phyloP scores from a whole-genome alignment of 208 protist species.

The Histomonas meleagridis region DNA sequence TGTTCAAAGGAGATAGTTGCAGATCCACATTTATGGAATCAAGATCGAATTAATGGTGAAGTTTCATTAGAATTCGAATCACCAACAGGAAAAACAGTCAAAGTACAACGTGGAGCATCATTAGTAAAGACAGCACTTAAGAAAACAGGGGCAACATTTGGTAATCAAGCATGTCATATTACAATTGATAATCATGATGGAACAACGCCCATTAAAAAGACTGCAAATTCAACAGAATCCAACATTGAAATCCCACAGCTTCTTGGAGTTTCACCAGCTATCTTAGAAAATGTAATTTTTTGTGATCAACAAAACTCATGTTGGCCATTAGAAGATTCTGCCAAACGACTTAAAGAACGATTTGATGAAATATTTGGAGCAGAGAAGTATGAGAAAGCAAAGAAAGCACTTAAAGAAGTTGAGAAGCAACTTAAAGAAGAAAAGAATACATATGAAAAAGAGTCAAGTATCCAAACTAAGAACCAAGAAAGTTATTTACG shows the following conservation, averaged over 20 bases:
- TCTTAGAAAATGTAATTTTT: slow-evolving; percentile 92
- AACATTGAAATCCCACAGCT: slow-evolving; percentile 80
- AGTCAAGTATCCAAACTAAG: background rate
- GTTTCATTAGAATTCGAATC: slow-evolving; percentile 67
- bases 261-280: slow-evolving; percentile 83
- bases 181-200: background rate
- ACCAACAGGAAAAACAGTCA: background rate
- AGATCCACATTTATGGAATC: slow-evolving; percentile 74
- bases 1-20: slow-evolving; percentile 79
- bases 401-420: slow-evolving; percentile 40
- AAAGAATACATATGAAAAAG: background rate
- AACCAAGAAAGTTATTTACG: background rate
- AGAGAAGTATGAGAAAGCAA: slow-evolving; percentile 39
- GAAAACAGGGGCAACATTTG: background rate
- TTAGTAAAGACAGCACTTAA: background rate
- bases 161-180: background rate
- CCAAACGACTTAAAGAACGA: slow-evolving; percentile 38
- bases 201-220: slow-evolving; percentile 36
- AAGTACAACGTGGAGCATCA: background rate
- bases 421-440: background rate
- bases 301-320: slow-evolving; percentile 64
- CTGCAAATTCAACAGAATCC: slow-evolving; percentile 66
- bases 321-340: slow-evolving; percentile 44
- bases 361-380: slow-evolving; percentile 50
- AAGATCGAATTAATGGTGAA: slow-evolving; percentile 72